Evolutionary conservation across 176 grass and related monocot species (phyloP).

Genomic region (Aegilops speltoides): DNA sequence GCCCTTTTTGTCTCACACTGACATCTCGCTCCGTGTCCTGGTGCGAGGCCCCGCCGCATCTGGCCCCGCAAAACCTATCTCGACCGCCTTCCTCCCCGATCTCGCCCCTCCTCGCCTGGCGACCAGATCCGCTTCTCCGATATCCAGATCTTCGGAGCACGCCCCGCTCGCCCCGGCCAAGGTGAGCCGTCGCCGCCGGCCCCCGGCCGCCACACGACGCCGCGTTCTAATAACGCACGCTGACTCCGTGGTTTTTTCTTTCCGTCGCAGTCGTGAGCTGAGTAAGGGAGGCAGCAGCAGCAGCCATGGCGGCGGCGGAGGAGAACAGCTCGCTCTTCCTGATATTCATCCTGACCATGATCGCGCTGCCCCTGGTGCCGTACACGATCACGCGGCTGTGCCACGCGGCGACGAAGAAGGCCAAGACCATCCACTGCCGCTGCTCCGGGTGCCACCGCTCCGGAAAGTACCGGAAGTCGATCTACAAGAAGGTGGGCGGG

Average conservation of each 20-base stretch:
- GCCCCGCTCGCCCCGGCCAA: background rate
- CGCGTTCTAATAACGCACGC: background rate
- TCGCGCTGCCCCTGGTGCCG: slow-evolving; percentile 89
- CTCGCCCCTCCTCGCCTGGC: background rate
- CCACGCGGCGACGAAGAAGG: slow-evolving; percentile 64
- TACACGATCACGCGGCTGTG: slow-evolving; percentile 78
- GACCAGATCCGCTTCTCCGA: slow-evolving; percentile 26
- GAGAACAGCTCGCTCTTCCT: slow-evolving; percentile 93
- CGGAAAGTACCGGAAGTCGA: slow-evolving; percentile 94
- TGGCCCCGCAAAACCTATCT: slow-evolving; percentile 20
- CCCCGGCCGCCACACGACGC: background rate
- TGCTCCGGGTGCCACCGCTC: slow-evolving; percentile 78
- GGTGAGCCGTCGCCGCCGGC: background rate
- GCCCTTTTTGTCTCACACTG: background rate
- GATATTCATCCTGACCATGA: slow-evolving; percentile 96
- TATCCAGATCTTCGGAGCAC: slow-evolving; percentile 2
- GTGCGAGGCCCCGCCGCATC: background rate
- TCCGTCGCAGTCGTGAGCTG: background rate
- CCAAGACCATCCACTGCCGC: slow-evolving; percentile 86
- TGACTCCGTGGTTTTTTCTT: background rate
- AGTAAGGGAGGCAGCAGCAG: background rate
- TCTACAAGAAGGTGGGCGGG: slow-evolving; percentile 78
- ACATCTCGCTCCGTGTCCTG: background rate
- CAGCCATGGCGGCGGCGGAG: slow-evolving; percentile 77
- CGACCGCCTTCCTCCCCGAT: background rate